Evolutionary conservation across 768 basidiomycete genomes (phyloP), one percentile per base, ranked within the genome.

Genomic region (Boletus rubescentipes): DNA sequence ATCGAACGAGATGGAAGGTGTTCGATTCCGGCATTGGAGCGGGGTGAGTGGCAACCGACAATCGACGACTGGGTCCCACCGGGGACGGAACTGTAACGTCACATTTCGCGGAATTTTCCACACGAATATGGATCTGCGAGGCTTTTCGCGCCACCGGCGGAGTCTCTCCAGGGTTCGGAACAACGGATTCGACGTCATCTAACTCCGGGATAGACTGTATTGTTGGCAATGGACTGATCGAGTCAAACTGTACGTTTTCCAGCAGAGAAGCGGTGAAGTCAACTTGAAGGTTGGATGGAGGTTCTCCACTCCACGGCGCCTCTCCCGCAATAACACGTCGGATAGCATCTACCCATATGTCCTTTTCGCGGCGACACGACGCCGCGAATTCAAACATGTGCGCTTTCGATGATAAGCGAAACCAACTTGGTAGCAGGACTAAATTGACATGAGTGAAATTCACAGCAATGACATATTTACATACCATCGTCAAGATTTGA

Each of bases 351-450:
- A 94, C 73, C 96, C 96, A 98, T n/a, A 89, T 75, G 26, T 84
- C 81, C 73, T 93, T 95, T 72, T 98, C 96, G 34, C 76, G 79
- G 62, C 75, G 79, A 67, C 93, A 95, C 15, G 91, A 82, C 0
- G 91, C 91, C 8, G 91, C 91, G 30, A 98, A 73, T 66, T 97
- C 93, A 61, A 96, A 89, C 53, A 84, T 79, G 63, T 91, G 86
- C 7, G 86, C 85, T 49, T 77, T 79, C 40, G 78, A 80, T 10
- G 78, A 81, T 15, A 97, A 73, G 46, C 89, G 85, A 70, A 98
- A 90, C 40, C 87, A 87, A 63, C 84, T 88, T 12, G 93, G 87
- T 8, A 98, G 75, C 58, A 87, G 77, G 41, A 85, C 94, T 97
- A 61, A 40, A 52, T 29, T 11, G 41, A 29, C 41, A 38, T 58